Percentiles rank a stretch among this genome's conserved stretches.
phyloP scores from a whole-genome alignment of 2,329 filamentous ascomycete species.

The Phaeosphaeriaceae sp. region DNA sequence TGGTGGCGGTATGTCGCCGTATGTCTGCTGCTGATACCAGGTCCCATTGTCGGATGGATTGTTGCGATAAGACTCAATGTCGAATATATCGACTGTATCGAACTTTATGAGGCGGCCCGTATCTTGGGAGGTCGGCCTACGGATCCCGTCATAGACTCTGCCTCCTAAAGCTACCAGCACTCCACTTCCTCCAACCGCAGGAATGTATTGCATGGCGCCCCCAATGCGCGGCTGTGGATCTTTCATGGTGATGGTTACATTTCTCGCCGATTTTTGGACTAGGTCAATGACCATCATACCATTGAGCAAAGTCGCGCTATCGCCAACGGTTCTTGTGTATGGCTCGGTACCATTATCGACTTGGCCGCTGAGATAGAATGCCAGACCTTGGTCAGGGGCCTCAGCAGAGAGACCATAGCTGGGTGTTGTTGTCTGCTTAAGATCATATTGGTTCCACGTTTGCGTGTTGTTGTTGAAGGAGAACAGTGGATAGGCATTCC shows the following conservation, averaged over 20 bases:
- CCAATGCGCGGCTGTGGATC: slow-evolving; percentile 38
- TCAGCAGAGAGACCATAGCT: slow-evolving; percentile 46
- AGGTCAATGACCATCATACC: slow-evolving; percentile 52
- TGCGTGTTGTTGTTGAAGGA: slow-evolving; percentile 22
- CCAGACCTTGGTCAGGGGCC: slow-evolving; percentile 42
- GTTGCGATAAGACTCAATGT: slow-evolving; percentile 25
- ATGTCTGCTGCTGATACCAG: slow-evolving; percentile 54
- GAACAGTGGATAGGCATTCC: slow-evolving; percentile 25
- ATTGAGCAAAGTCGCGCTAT: slow-evolving; percentile 27
- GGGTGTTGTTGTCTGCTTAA: slow-evolving; percentile 24
- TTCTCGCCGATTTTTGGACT: slow-evolving; percentile 42
- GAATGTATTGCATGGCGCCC: slow-evolving; percentile 46
- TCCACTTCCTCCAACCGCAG: slow-evolving; percentile 43
- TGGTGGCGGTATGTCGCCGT: slow-evolving; percentile 49
- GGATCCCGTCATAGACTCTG: slow-evolving; percentile 13
- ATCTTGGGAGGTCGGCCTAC: slow-evolving; percentile 14
- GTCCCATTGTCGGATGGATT: slow-evolving; percentile 28
- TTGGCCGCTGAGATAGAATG: slow-evolving; percentile 49
- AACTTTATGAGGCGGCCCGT: slow-evolving; percentile 32
- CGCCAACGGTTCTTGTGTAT: slow-evolving; percentile 11
- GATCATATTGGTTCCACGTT: slow-evolving; percentile 20
- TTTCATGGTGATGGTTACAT: slow-evolving; percentile 46
- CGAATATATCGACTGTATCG: slow-evolving; percentile 49
- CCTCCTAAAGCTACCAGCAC: slow-evolving; percentile 50
- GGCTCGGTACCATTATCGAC: slow-evolving; percentile 41